These are phyloP conservation scores for Coleophoma eucalyptorum DNA, from an alignment of 2,329 filamentous ascomycete genomes.

Conservation along the genomic window DNA sequence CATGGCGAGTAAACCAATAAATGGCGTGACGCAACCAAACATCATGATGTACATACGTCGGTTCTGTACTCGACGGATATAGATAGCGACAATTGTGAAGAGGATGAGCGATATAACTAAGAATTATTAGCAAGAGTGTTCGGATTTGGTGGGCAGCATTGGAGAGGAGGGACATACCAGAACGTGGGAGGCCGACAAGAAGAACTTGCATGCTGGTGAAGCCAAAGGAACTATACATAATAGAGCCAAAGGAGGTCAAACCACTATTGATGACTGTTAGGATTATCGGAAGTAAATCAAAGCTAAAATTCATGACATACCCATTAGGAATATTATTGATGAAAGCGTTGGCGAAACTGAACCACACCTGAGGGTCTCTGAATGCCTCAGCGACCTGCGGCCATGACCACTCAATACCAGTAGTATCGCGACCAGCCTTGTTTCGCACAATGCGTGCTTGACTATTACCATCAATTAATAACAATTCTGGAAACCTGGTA, in stretches of 20 bases:
- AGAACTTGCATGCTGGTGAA: constrained; percentile 28
- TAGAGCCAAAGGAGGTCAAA: background rate
- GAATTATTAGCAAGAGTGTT: background rate
- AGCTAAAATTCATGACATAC: background rate
- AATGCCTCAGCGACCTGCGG: background rate
- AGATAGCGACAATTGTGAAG: constrained; percentile 27
- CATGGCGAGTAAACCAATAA: constrained; percentile 29
- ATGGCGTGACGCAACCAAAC: constrained; percentile 24
- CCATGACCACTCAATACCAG: background rate
- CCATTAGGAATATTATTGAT: background rate
- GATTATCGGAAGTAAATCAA: background rate
- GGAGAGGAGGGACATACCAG: background rate
- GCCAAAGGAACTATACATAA: constrained; percentile 20
- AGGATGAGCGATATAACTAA: constrained; percentile 24
- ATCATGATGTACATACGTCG: constrained; percentile 30
- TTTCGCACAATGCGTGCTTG: constrained; percentile 15
- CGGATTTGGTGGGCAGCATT: background rate
- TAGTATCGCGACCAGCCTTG: constrained; percentile 11
- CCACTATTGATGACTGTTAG: background rate
- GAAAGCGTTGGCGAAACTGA: background rate
- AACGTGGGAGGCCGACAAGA: constrained; percentile 15
- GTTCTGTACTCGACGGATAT: constrained; percentile 24
- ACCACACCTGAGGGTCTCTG: background rate
- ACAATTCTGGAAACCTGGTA: too few relatives aligned
- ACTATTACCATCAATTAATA: background rate